Base-by-base conservation (phyloP, 2,329 filamentous ascomycete species). In the Chaetomiaceae sp. region DNA sequence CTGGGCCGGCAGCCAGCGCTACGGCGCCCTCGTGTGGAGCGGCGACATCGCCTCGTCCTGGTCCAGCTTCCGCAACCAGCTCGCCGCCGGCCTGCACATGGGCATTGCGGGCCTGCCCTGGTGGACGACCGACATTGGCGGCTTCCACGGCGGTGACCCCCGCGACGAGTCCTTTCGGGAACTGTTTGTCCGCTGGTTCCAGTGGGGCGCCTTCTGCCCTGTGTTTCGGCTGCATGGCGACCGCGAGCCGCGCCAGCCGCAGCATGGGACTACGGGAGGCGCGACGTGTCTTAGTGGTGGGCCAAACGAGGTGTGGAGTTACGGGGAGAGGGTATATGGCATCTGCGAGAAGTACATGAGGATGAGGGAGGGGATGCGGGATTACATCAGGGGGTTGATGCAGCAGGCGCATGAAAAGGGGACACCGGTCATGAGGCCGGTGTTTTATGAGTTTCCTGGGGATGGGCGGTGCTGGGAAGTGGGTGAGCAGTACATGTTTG, bases 101-200 rank as follows among this genome's bases (percentile, higher is more conserved):
- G 50, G 43, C n/a, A 36, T 53, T 29, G 43, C 50, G 2, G 50
- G 50, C 23, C 12, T 53, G 15, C 50, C 50, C 11, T 53, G 50
- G 50, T 47, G 50, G 50, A 53, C 50, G 43, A 53, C 50, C 14
- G 50, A 53, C 37, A 53, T 53, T 22, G 50, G 50, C 29, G 50
- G 50, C 8, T 53, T 53, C 37, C 50, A 53, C 38, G 50, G 50
- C 11, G 50, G 50, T 17, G 36, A 53, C 9, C 37, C 44, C 1
- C 12, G n/a, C 27, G 50, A 53, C 43, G 36, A 27, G 27, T 27
- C 29, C 6, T 53, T 53, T 37, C 20, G 50, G 6, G 37, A 47
- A 29, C 38, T 53, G 25, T 53, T 53, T 23, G 37, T 43, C 9
- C 50, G 50, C 7, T 53, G 50, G 50, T 53, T 47, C 11, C 50